Conservation (phyloP, 2,329 filamentous ascomycete species). For the Dothistroma pini region DNA sequence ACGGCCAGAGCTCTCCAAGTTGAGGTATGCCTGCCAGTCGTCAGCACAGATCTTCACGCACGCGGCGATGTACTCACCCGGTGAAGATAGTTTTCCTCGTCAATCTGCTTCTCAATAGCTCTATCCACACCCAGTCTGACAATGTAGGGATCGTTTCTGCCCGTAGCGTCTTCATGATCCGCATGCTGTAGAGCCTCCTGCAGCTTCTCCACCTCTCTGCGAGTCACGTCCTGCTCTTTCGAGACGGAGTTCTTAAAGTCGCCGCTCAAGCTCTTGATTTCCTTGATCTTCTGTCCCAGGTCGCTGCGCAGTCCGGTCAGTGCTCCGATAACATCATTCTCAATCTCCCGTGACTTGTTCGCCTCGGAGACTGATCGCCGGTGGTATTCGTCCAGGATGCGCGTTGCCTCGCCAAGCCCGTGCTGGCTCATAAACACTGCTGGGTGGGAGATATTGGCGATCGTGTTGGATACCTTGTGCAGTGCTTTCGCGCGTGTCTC, state of each 20-base stretch:
- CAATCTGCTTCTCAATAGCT: slow-evolving; percentile 86
- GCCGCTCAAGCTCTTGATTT: slow-evolving; percentile 88
- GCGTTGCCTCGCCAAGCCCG: slow-evolving; percentile 82
- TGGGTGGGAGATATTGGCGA: slow-evolving; percentile 75
- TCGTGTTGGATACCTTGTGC: slow-evolving; percentile 75
- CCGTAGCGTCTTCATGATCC: slow-evolving; percentile 71
- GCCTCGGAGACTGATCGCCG: slow-evolving; percentile 74
- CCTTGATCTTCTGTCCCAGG: slow-evolving; percentile 93
- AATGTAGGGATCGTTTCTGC: slow-evolving; percentile 90
- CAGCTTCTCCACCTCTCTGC: slow-evolving; percentile 73
- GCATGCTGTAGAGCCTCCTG: slow-evolving; percentile 76
- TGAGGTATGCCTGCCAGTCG: slow-evolving; percentile 73
- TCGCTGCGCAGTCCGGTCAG: slow-evolving; percentile 83
- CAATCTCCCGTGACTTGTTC: slow-evolving; percentile 84
- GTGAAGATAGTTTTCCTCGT: slow-evolving; percentile 97
- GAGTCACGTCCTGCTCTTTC: slow-evolving; percentile 85
- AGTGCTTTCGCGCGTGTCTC: slow-evolving; percentile 80
- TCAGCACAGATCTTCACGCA: slow-evolving; percentile 14
- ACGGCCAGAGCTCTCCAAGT: slow-evolving; percentile 87
- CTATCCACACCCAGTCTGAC: slow-evolving; percentile 81
- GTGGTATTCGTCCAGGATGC: slow-evolving; percentile 78
- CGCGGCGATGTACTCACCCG: slow-evolving; percentile 55
- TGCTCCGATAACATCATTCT: slow-evolving; percentile 85
- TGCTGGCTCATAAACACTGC: slow-evolving; percentile 72
- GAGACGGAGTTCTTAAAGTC: slow-evolving; percentile 98